A percentile compares a stretch with the other conserved stretches of the same genome.
Conservation (phyloP, 345 rosid genomes). For the Geranium rotundifolium region DNA sequence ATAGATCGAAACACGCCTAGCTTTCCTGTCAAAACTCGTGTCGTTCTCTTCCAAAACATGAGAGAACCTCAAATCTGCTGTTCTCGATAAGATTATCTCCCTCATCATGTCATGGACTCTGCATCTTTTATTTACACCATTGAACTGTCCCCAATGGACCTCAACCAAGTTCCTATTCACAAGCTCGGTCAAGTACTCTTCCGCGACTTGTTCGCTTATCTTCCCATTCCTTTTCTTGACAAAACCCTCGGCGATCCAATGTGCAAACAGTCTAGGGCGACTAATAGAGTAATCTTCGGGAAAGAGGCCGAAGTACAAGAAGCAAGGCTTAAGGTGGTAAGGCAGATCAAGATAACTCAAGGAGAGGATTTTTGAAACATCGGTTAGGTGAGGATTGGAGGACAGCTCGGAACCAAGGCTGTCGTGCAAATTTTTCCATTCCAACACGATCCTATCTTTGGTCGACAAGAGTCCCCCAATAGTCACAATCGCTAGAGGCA, state of each 20-base stretch:
- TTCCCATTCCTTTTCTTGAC: constrained; percentile 1
- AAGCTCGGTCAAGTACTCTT: constrained; percentile 12
- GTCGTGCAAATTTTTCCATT: constrained; percentile 4
- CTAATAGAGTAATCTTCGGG: constrained; percentile 5
- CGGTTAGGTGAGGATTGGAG: constrained; percentile 2
- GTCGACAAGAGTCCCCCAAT: constrained; percentile 8
- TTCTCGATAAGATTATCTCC: constrained; percentile 4
- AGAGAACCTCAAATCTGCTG: constrained; percentile 2
- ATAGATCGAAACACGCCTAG: constrained; percentile 6
- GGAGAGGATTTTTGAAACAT: constrained; percentile 3
- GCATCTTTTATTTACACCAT: constrained; percentile 1
- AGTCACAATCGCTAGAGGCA: constrained; percentile 14
- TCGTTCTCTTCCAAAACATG: background rate
- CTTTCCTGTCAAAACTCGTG: background rate
- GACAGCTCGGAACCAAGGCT: constrained; percentile 4
- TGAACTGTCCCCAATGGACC: background rate
- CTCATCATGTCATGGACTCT: constrained; percentile 9
- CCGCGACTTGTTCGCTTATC: constrained; percentile 9
- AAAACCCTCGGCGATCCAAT: constrained; percentile 15
- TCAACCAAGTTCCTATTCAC: constrained; percentile 10
- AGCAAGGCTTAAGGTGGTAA: constrained; percentile 9
- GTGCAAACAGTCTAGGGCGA: constrained; percentile 7
- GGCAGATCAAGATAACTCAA: constrained; percentile 18
- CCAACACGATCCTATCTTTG: background rate
- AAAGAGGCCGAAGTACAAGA: constrained; percentile 12